These are phyloP conservation scores for Protea cynaroides DNA, from an alignment of 164 flowering plant genomes.

Conservation along the genomic window DNA sequence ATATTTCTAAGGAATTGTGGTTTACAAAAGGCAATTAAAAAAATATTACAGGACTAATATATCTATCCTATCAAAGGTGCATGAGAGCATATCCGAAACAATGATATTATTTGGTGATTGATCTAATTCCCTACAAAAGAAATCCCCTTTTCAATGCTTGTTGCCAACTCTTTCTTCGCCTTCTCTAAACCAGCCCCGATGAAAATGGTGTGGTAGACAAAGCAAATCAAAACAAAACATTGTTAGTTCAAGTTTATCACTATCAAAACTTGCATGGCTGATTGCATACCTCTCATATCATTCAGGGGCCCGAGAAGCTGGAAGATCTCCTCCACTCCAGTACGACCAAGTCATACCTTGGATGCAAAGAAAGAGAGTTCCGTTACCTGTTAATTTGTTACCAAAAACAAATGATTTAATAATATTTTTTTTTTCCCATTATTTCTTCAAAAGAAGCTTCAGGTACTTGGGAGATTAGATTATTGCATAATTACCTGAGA, in stretches of 20 bases:
- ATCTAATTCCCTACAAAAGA: constrained; percentile 62
- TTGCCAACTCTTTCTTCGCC: constrained; percentile 86
- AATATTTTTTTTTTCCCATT: not conserved
- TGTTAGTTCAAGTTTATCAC: not conserved
- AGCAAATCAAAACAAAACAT: not conserved
- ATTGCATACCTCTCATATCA: constrained; percentile 73
- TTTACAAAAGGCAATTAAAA: not conserved
- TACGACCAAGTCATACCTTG: constrained; percentile 78
- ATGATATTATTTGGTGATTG: too few species aligned
- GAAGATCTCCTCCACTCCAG: constrained; percentile 76
- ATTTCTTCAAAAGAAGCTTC: not conserved
- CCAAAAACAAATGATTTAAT: not conserved
- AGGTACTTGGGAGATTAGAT: not conserved
- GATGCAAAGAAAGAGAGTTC: constrained; percentile 94
- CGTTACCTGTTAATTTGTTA: constrained; percentile 85
- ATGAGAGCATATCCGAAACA: not conserved
- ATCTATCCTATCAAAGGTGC: not conserved
- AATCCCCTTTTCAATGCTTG: constrained; percentile 77
- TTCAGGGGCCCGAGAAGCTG: constrained; percentile 85
- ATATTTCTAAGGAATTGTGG: constrained; percentile 5
- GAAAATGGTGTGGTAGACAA: not conserved
- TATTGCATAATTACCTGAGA: constrained; percentile 45
- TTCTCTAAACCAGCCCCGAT: constrained; percentile 78
- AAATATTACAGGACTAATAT: not conserved
- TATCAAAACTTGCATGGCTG: too few species aligned